Evolutionary conservation across 2,329 filamentous ascomycete species (phyloP), one percentile per base, ranked within the genome.

Genomic region (Cercospora janseana): DNA sequence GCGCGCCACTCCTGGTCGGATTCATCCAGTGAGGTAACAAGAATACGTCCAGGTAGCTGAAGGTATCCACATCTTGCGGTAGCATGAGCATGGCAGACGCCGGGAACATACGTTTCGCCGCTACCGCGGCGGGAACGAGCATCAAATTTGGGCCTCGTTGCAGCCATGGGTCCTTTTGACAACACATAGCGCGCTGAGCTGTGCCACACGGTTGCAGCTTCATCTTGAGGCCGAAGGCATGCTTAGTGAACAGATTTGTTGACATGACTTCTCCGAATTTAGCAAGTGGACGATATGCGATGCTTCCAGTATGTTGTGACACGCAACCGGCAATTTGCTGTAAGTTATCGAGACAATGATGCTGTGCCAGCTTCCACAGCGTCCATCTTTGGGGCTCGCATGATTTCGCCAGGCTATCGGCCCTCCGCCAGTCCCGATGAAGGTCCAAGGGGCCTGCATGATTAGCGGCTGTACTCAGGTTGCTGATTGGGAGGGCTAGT

Each of bases 121-220:
- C 20, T 44, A 31, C 28, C 16, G 27, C 41, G 26, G 26, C 41
- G 41, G 41, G 15, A 44, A 21, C 41, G 41, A 28, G 6, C 28
- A 31, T 31, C n/a, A n/a, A n/a, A n/a, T n/a, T n/a, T 24, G 27
- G 27, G 24, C 27, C 32, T 26, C 28, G 26, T 18, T 28, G 20
- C 27, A 29, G 20, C 26, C 41, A 44, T 31, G 41, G 41, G 28
- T 44, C 15, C 12, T 44, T n/a, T 15, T 44, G 41, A 44, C 41
- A 44, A 44, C 41, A 44, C 41, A 44, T 44, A 44, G 41, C 41
- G 41, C 27, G n/a, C n/a, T 31, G 41, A 32, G 41, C 41, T 28
- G 27, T 44, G 41, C 41, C 28, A 9, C 41, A 20, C 27, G 15
- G 12, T n/a, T 18, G 18, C 41, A 44, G 35, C 13, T 15, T 15